Conservation (phyloP, 441 rosid genomes). For the Geranium incanum region DNA sequence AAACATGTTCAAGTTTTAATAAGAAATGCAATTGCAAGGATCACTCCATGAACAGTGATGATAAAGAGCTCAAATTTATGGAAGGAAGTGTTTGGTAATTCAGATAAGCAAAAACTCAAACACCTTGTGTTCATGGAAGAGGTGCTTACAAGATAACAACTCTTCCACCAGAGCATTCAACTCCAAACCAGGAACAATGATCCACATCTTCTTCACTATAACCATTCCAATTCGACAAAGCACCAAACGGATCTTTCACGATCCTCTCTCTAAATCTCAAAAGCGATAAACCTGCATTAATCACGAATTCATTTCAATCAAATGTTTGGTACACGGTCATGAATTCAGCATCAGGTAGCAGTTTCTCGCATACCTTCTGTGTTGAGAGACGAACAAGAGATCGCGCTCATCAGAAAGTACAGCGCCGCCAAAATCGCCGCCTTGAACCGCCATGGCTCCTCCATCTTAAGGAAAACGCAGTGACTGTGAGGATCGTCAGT, state of each 20-base stretch:
- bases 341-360: not conserved
- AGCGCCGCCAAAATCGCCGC: constrained; percentile 26
- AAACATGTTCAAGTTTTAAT: constrained; percentile 7
- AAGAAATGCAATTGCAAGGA: not conserved
- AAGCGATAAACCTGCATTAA: constrained; percentile 46
- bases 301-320: not conserved
- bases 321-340: not conserved
- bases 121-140: constrained; percentile 6
- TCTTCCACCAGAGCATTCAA: constrained; percentile 57
- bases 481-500: not conserved
- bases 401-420: constrained; percentile 28
- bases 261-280: constrained; percentile 56
- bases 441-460: constrained; percentile 24
- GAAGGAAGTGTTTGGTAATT: not conserved
- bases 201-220: constrained; percentile 27
- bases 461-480: constrained; percentile 14
- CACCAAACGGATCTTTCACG: constrained; percentile 61
- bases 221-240: constrained; percentile 52
- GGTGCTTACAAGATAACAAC: constrained; percentile 60
- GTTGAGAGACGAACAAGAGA: constrained; percentile 38
- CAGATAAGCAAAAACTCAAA: not conserved
- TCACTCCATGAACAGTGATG: too few species aligned
- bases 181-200: constrained; percentile 69
- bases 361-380: constrained; percentile 42
- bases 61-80: not conserved